Evolutionary conservation across 768 basidiomycete species (phyloP), one percentile per base, ranked within the genome.

Genomic region (Lactifluus piperatus): DNA sequence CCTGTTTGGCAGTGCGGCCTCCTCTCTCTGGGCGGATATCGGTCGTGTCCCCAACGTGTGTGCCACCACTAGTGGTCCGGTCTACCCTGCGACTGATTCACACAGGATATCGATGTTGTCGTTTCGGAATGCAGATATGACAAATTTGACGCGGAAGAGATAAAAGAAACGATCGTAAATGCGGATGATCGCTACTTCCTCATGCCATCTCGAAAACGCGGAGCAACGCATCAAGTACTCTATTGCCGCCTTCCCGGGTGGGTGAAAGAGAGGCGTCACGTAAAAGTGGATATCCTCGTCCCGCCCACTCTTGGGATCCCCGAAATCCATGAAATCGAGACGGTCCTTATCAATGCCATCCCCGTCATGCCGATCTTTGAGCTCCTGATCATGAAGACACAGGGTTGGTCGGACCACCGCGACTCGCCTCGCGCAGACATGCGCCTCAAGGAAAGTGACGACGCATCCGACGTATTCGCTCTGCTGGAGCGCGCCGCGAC

Each of bases 271-370:
- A 2, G 20, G 1, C 52, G 57, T 34, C 3, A 26, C 8, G 41
- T 62, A 5, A 62, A 59, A 4, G 41, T 62, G 5, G 61, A 62
- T 16, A 59, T 62, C 20, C 57, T 62, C 6, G 39, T 59, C 39
- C 46, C 61, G 5, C 51, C 30, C 5, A 37, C 18, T 1, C 45
- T 62, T 39, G 2, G 13, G 2, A 27, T 62, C 8, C 57, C 61
- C 9, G 22, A 50, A 5, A 20, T 60, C 53, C 2, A 4, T 9
- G 44, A 41, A 0, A 22, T 39, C 5, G 20, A 14, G 9, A 5
- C n/a, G n/a, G n/a, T n/a, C n/a, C n/a, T 26, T 3, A 27, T 58
- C 24, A 6, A 5, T 1, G n/a, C 7, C 1, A 45, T 62, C n/a
- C 57, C 57, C 24, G 51, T 59, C 18, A 60, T 62, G 60, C 46